These are phyloP conservation scores for Chrysopogon serrulatus DNA, from an alignment of 176 grass and related monocot species.

Conservation along the genomic window DNA sequence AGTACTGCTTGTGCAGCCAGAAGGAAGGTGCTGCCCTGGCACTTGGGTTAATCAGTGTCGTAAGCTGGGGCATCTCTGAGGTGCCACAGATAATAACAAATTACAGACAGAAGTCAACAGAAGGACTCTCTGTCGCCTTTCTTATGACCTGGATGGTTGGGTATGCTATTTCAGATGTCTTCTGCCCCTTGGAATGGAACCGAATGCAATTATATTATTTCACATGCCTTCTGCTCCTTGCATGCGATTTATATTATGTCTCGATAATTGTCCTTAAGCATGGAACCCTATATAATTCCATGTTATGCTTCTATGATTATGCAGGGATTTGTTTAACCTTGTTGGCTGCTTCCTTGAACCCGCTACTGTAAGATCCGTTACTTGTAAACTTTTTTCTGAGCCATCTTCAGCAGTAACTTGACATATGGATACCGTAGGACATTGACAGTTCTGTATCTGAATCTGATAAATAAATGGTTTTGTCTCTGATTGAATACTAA, in stretches of 20 bases:
- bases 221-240: background rate
- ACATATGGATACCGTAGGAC: background rate
- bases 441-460: background rate
- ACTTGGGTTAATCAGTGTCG: conserved; percentile 63
- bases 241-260: background rate
- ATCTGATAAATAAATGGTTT: background rate
- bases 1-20: conserved; percentile 63
- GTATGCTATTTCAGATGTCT: conserved; percentile 39
- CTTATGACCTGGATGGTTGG: conserved; percentile 87
- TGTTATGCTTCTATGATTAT: conserved; percentile 13
- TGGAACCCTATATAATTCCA: background rate
- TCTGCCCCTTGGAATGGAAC: background rate
- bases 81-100: conserved; percentile 87
- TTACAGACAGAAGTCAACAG: conserved; percentile 71
- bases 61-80: conserved; percentile 86
- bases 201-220: conserved; percentile 11
- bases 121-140: conserved; percentile 85
- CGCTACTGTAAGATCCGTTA: conserved; percentile 67
- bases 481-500: background rate
- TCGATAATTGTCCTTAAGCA: background rate
- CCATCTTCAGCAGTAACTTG: background rate
- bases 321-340: conserved; percentile 94
- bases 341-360: conserved; percentile 82
- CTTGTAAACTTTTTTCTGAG: background rate
- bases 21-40: conserved; percentile 54